Evolutionary conservation across 1,139 yeast species (phyloP).

Genomic region (Taiozyma sp.): DNA sequence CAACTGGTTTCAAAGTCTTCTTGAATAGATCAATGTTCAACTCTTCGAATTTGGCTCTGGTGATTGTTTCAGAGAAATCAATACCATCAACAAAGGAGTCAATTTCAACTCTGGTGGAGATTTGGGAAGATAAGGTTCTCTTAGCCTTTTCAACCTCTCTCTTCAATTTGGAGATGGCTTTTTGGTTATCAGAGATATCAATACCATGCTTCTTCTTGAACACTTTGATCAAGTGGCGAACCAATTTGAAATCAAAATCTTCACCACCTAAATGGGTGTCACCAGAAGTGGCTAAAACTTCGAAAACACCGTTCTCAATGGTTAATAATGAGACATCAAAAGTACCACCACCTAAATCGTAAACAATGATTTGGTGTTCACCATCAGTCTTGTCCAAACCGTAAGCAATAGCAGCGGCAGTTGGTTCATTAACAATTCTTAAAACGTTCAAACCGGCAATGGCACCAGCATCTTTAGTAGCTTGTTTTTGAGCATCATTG

Average conservation of each 20-base stretch:
- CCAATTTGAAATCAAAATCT: constrained; percentile 81
- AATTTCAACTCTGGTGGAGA: constrained; percentile 83
- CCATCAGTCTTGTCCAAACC: constrained; percentile 90
- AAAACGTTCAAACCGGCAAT: constrained; percentile 97
- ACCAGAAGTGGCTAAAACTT: constrained; percentile 99
- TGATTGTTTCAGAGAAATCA: constrained; percentile 78
- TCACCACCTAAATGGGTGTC: constrained; percentile 75
- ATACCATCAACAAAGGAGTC: constrained; percentile 95
- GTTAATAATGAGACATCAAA: constrained; percentile 95
- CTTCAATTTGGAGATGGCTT: constrained; percentile 85
- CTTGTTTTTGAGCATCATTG: constrained; percentile 99
- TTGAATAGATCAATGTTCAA: constrained; percentile 81
- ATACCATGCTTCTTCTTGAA: constrained; percentile 82
- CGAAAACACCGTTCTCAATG: constrained; percentile 98
- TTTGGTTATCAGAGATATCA: constrained; percentile 68
- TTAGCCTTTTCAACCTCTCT: constrained; percentile 92
- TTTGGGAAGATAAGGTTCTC: constrained; percentile 83
- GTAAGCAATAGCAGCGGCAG: constrained; percentile 99
- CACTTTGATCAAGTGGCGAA: constrained; percentile 72
- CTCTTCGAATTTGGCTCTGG: constrained; percentile 93
- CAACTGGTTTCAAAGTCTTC: constrained; percentile 83
- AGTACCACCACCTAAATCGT: constrained; percentile 99
- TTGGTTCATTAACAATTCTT: constrained; percentile 98
- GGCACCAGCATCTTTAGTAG: constrained; percentile 99
- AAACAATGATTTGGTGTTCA: constrained; percentile 90